These are phyloP conservation scores for Naganishia randhawae DNA, from an alignment of 768 basidiomycete genomes.

Conservation along the genomic window DNA sequence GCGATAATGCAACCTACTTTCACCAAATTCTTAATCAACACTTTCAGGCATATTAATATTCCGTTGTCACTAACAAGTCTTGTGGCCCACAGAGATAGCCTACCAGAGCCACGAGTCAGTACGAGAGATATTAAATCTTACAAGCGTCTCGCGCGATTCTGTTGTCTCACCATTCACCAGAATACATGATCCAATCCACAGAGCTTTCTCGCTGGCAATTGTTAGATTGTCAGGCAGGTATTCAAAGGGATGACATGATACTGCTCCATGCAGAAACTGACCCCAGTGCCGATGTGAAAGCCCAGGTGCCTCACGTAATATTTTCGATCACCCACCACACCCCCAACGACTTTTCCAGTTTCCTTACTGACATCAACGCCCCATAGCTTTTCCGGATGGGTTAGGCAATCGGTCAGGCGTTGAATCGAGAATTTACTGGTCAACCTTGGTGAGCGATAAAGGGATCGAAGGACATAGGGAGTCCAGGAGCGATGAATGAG, in stretches of 20 bases:
- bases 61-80: background rate
- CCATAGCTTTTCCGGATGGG: constrained; percentile 26
- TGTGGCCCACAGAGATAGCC: constrained; percentile 3
- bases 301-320: constrained; percentile 14
- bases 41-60: too few species aligned
- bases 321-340: constrained; percentile 4
- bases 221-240: background rate
- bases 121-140: background rate
- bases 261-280: background rate
- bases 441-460: constrained; percentile 18
- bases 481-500: constrained; percentile 31
- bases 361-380: constrained; percentile 6
- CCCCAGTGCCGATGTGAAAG: constrained; percentile 23
- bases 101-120: background rate
- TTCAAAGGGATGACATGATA: background rate
- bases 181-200: constrained; percentile 18
- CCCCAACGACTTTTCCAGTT: constrained; percentile 17
- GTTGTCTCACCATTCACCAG: constrained; percentile 16
- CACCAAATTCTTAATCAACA: background rate
- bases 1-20: background rate
- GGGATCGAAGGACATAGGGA: constrained; percentile 27
- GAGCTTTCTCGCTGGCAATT: constrained; percentile 3
- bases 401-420: constrained; percentile 7
- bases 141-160: too few species aligned
- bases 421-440: constrained; percentile 25